Evolutionary conservation across 768 basidiomycete genomes (phyloP), one percentile per base, ranked within the genome.

Genomic region (Macrolepiota dolichaula): DNA sequence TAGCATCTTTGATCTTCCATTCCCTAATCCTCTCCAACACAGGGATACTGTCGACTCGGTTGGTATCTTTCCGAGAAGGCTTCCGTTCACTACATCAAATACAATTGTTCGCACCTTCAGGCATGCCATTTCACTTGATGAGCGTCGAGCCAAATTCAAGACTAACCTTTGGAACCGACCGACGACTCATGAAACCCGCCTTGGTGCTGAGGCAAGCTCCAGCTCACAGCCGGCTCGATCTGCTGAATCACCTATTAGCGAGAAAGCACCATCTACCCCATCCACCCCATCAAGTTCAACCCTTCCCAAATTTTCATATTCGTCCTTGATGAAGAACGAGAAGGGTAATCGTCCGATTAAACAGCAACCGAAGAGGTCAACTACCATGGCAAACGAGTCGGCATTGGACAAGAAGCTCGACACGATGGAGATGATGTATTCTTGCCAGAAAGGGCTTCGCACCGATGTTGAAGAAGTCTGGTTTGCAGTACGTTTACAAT

Each of bases 21-120:
- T 2, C 44, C 36, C 12, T 22, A 53, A n/a, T 12, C 12, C 37
- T 17, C 17, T 37, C 24, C 10, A n/a, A n/a, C 27, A 35, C 38
- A 88, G 86, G 85, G 87, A 89, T 64, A 88, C 86, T 1, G 86
- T 89, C 4, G 80, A 81, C 22, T 87, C 86, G 0, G 85, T 88
- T 13, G 86, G 85, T 11, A 51, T 84, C 42, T 72, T 85, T 54
- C 78, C 79, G 1, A 77, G 77, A 27, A 73, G 81, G 4, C 75
- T 87, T 4, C 87, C 86, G 0, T 87, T 87, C 67, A 82, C 83
- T 1, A 79, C 76, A 1, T 81, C 81, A 2, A 84, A 86, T 51
- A 78, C 76, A 9, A 81, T 81, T 62, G 81, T 86, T 46, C 77
- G 76, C 4, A 79, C 81, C 17, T 86, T 88, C 70, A 79, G 88